Base-by-base conservation (phyloP, 805 yeast genomes). In the Huiozyma sinensis region DNA sequence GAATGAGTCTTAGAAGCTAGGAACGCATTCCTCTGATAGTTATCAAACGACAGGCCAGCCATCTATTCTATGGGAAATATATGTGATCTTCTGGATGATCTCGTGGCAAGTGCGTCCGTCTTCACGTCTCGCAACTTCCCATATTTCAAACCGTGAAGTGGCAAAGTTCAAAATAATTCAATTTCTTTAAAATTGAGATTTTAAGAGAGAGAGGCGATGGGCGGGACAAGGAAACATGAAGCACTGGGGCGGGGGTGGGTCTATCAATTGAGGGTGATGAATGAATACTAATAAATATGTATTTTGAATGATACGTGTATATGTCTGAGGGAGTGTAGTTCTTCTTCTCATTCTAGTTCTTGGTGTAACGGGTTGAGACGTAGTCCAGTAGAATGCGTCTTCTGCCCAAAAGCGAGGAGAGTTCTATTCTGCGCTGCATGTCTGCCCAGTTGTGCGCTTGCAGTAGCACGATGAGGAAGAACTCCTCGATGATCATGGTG, bases 21-120 rank as follows among this genome's bases (percentile, higher is more conserved):
- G 53, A 69, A 79, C 47, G 75, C 76, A 66, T 92, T 92, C 72
- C 98, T 83, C 64, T 87, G 95, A 64, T 75, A 85, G 66, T 92
- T 89, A 56, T 90, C 97, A 64, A 92, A 90, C 55, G 87, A 81
- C 46, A 90, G 76, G 33, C 98, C 98, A 4, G 87, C 77, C 96
- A 89, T 88, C 48, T 41, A 2, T 31, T 3, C 33, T 8, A 31
- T 57, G 33, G 5, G 12, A 6, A 6, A 8, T 43, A 28, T 36
- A 13, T 9, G 5, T 31, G 33, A 30, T 31, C n/a, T 24, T 27
- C 33, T 13, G 24, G 28, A 24, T 37, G 30, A 13, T 11, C 10
- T 9, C 4, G 37, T 34, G 37, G 27, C 12, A 34, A 31, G 33
- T 31, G n/a, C 5, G 24, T 17, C 24, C 24, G 24, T 17, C 24